A percentile compares a stretch with the other conserved stretches of the same genome.
Evolutionary conservation across 2,329 filamentous ascomycete species (phyloP).

Genomic region (Ophiostoma montium): DNA sequence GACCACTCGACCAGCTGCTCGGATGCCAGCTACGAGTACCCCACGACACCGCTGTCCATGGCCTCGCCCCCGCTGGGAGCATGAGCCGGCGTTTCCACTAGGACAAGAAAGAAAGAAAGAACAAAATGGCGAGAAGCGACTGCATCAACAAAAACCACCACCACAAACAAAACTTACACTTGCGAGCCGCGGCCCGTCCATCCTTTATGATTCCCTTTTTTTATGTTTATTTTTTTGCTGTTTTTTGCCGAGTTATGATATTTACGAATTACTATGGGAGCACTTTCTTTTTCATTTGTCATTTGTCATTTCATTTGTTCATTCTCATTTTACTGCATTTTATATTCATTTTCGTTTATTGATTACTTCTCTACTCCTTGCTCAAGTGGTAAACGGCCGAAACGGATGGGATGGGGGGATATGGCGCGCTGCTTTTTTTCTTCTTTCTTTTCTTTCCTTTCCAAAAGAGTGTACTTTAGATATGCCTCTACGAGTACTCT

Average conservation of each 20-base stretch:
- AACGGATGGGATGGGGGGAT: neutral
- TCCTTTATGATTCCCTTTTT: neutral
- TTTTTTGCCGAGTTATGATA: neutral
- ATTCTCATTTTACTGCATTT: neutral
- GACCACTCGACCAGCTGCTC: conserved; percentile 52
- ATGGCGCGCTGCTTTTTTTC: neutral
- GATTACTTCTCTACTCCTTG: neutral
- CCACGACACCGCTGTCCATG: conserved; percentile 60
- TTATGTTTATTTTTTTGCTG: neutral
- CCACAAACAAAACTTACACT: too few relatives aligned
- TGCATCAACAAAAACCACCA: neutral
- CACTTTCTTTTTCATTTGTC: neutral
- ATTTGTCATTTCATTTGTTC: neutral
- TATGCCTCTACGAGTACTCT: too few relatives aligned
- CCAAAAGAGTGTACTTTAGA: too few relatives aligned
- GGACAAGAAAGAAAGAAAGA: too few relatives aligned
- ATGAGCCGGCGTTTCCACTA: too few relatives aligned
- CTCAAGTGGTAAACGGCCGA: neutral
- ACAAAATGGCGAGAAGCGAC: too few relatives aligned
- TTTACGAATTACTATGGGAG: neutral
- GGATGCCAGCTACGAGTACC: conserved; percentile 46
- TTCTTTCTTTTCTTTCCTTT: neutral
- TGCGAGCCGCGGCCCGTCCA: neutral
- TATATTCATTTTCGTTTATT: neutral
- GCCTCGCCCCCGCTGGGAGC: conserved; percentile 38